Evolutionary conservation across 257 asterid genomes (phyloP), one percentile per base, ranked within the genome.

Genomic region (Eustoma russellianum): DNA sequence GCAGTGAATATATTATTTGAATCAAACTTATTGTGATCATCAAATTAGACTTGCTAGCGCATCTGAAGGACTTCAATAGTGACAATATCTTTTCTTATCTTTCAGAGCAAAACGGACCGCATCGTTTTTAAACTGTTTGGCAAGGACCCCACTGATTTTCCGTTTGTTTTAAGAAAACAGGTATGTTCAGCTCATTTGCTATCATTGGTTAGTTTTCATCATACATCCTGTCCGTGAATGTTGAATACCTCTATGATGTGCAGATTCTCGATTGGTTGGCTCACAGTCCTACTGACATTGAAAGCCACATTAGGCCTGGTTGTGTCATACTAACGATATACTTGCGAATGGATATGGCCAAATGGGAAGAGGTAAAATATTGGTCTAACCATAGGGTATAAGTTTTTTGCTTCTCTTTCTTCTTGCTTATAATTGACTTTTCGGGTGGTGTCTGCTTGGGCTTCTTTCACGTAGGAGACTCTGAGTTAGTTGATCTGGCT

Each of bases 241-340:
- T 53, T 47, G 18, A 9, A 17, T 28, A 17, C 17, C 13, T 33
- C n/a, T 38, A 50, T 62, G 56, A 18, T 41, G 51, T 75, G 66
- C 93, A 90, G 98, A 90, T 90, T 68, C 83, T 90, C 64, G 86
- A 86, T 72, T 90, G 98, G 98, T 80, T 90, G 55, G 80, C 95
- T 10, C 75, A 72, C 75, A 83, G 93, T 67, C 98, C 98, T 34
- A 83, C 91, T 17, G 98, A 90, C 50, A 84, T 90, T 46, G 98
- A 90, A 68, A 83, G 98, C 85, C 81, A 86, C 73, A 90, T 86
- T 68, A 72, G 89, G 57, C 98, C 98, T 68, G 98, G 98, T 68
- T 90, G 96, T 66, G 66, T 90, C 70, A 67, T 86, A 62, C 70
- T 90, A 61, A 86, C 96, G 13, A 75, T 90, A 69, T 90, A 90